Conservation (phyloP, 768 basidiomycete genomes). For the Boletus tomentosulus region DNA sequence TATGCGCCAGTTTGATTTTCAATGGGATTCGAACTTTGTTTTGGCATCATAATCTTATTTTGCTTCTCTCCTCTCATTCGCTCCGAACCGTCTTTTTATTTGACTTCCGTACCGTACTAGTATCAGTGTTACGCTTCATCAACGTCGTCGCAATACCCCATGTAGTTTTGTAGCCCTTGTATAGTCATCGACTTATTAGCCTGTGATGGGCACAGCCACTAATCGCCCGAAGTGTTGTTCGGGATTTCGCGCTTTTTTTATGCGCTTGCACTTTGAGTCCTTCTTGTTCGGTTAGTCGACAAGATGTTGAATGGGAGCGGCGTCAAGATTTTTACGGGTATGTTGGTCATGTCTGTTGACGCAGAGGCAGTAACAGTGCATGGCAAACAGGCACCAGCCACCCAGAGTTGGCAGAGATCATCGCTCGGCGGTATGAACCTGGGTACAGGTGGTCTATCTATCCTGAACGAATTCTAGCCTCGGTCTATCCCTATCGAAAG, state of each 20-base stretch:
- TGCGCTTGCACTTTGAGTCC: slow-evolving; percentile 1
- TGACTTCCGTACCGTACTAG: slow-evolving; percentile 28
- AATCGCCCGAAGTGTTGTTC: slow-evolving; percentile 7
- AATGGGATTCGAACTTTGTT: slow-evolving; percentile 24
- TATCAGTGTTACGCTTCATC: slow-evolving; percentile 26
- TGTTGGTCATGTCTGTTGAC: slow-evolving; percentile 16
- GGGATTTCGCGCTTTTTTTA: slow-evolving; percentile 9
- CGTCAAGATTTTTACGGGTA: slow-evolving; percentile 58
- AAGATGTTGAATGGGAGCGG: slow-evolving; percentile 53
- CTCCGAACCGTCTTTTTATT: slow-evolving; percentile 11
- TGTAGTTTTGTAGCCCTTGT: slow-evolving; percentile 35
- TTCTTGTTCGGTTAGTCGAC: slow-evolving; percentile 12
- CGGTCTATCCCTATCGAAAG: slow-evolving; percentile 83
- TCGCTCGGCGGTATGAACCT: slow-evolving; percentile 73
- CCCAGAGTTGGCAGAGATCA: slow-evolving; percentile 90
- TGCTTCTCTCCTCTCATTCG: slow-evolving; percentile 20
- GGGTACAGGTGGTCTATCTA: slow-evolving; percentile 11
- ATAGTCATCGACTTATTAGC: slow-evolving; percentile 2
- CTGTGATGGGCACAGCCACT: slow-evolving; percentile 16
- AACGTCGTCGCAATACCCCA: slow-evolving; percentile 31
- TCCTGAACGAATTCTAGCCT: slow-evolving; percentile 53
- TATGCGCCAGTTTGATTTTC: slow-evolving; percentile 20
- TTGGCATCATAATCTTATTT: slow-evolving; percentile 30
- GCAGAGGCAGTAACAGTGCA: slow-evolving; percentile 1
- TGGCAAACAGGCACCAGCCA: slow-evolving; percentile 77